Percentiles rank a stretch among this genome's conserved stretches.
phyloP scores from a whole-genome alignment of 257 asterid species.

The Solanum boliviense region DNA sequence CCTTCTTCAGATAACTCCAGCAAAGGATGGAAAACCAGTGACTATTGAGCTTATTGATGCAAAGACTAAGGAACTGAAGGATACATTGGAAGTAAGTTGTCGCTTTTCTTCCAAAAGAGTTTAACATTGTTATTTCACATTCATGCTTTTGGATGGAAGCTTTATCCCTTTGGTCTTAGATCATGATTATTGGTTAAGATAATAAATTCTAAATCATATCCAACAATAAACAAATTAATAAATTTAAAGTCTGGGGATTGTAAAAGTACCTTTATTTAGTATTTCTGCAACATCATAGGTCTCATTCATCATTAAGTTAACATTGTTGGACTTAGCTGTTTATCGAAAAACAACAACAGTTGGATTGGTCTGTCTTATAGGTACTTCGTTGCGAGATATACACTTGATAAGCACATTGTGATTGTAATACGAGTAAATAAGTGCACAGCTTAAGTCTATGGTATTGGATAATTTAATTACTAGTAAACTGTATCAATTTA shows the following conservation, averaged over 20 bases:
- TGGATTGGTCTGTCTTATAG: not conserved
- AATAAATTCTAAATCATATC: slow-evolving; percentile 1
- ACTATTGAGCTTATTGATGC: slow-evolving; percentile 95
- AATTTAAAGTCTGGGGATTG: not conserved
- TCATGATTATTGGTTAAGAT: not conserved
- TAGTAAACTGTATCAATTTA: not conserved
- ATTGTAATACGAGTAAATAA: not conserved
- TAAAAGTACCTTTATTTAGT: not conserved
- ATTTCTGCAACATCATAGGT: not conserved
- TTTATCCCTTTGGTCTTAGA: not conserved
- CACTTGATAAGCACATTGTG: not conserved
- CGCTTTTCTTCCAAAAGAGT: not conserved
- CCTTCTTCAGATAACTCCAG: slow-evolving; percentile 69
- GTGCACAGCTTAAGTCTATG: not conserved
- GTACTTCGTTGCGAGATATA: not conserved
- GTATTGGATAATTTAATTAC: not conserved
- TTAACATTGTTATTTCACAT: not conserved
- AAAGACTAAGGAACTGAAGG: slow-evolving; percentile 91
- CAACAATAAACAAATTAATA: not conserved
- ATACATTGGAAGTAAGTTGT: slow-evolving; percentile 54
- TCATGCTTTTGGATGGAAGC: not conserved
- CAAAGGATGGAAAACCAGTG: slow-evolving; percentile 94
- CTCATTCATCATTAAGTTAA: not conserved
- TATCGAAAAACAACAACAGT: not conserved
- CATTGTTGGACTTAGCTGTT: not conserved